Percentiles rank a stretch among this genome's conserved stretches.
These are phyloP conservation scores for Phytophthora sp. DNA, from an alignment of 352 stramenopile genomes.

Conservation along the genomic window DNA sequence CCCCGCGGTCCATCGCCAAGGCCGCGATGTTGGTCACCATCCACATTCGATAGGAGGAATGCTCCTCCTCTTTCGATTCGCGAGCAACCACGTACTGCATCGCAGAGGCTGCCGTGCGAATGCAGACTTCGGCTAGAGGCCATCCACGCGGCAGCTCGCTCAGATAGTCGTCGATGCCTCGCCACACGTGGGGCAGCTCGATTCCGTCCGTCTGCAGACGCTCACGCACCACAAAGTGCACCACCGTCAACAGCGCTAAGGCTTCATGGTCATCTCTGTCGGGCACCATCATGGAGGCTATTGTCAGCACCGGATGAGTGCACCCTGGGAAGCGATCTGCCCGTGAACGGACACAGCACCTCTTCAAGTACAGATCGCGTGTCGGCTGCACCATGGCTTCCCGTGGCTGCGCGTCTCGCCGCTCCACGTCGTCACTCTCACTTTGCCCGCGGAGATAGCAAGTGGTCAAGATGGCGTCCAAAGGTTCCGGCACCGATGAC, in stretches of 20 bases:
- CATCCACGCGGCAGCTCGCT: background rate
- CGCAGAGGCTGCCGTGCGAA: too few species aligned
- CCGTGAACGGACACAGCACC: background rate
- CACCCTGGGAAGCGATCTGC: background rate
- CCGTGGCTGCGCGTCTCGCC: background rate
- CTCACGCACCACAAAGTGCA: slow-evolving; percentile 2
- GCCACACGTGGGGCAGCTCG: too few species aligned
- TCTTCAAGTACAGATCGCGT: slow-evolving; percentile 4
- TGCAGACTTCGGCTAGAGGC: background rate
- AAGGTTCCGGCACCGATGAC: background rate
- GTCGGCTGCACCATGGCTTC: background rate
- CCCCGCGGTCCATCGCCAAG: background rate
- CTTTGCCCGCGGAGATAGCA: background rate
- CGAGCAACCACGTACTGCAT: too few species aligned
- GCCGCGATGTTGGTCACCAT: slow-evolving; percentile 3
- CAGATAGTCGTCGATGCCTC: slow-evolving; percentile 6
- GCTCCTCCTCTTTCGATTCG: background rate
- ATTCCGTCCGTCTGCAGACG: too few species aligned
- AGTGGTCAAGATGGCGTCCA: background rate
- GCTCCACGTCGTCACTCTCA: slow-evolving; percentile 1
- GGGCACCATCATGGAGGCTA: too few species aligned
- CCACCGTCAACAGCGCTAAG: too few species aligned
- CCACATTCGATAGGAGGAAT: slow-evolving; percentile 2
- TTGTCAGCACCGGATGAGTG: slow-evolving; percentile 14
- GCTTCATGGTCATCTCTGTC: too few species aligned